Base-by-base conservation (phyloP, 139 green algal genomes). In the Coelastrella sp. region DNA sequence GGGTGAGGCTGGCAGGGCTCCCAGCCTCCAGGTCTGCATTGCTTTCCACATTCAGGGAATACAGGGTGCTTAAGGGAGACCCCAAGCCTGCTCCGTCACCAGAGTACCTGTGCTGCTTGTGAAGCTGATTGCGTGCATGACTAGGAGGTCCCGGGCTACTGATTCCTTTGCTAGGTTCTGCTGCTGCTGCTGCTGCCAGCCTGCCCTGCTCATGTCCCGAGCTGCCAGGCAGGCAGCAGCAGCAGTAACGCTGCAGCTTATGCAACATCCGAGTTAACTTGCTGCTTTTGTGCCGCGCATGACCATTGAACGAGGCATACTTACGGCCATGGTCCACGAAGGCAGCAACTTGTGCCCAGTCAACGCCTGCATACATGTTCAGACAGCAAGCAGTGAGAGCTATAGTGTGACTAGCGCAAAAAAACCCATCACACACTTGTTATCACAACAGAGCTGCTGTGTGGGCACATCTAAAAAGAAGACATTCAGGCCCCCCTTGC, bases 261-360 rank as follows among this genome's bases (percentile, higher is more conserved):
- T 25, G 19, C 19, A n/a, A 27, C 12, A 83, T 49, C 5, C 78
- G 78, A 14, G 12, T 81, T 49, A 60, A 11, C 19, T 68, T 88
- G 84, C 49, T 81, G 70, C 8, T 15, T 14, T 24, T 10, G 65
- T 81, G 84, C 6, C 61, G 20, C 3, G 82, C 57, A 20, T 79
- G 82, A 6, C 84, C 84, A 1, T 66, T 88, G 27, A 88, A 88
- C 0, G 61, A 14, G 1, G 20, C 49, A 6, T 92, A 91, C 70
- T 92, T 92, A 4, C 87, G 24, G 6, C 63, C 85, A 10, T 95
- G 65, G 58, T 95, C 93, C 7, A 94, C 90, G 56, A 94, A 96
- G 11, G 84, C 56, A 7, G 85, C 78, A 8, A 97, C 94, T 0
- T 93, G 93, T 7, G 90, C 86, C 95, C 95, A 97, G 87, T 97